Evolutionary conservation across 441 rosid species (phyloP).

Genomic region (Gossypium laxum): DNA sequence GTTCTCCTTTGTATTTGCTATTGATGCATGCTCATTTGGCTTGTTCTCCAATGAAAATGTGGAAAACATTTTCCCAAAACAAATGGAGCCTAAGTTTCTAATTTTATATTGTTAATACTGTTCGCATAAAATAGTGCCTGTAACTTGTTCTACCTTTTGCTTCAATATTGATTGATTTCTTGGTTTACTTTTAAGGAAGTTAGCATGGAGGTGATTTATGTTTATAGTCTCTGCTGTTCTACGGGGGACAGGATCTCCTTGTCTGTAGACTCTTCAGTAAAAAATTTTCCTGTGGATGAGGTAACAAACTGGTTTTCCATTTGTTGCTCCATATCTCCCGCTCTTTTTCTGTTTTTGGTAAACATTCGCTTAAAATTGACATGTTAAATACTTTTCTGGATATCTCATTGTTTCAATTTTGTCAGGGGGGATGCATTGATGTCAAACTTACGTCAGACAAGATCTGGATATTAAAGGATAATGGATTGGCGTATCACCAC

Average conservation of each 20-base stretch:
- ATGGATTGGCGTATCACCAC: constrained; percentile 45
- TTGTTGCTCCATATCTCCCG: background rate
- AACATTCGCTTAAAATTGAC: background rate
- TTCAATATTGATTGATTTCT: constrained; percentile 15
- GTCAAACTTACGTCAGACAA: constrained; percentile 58
- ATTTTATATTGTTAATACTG: background rate
- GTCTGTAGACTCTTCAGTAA: constrained; percentile 41
- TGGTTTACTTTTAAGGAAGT: constrained; percentile 37
- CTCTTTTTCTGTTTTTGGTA: background rate
- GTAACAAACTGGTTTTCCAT: constrained; percentile 26
- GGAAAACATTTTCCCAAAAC: background rate
- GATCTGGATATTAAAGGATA: constrained; percentile 65
- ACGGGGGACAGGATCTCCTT: constrained; percentile 38
- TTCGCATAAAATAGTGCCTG: background rate
- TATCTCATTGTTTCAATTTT: constrained; percentile 20
- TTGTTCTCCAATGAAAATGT: background rate
- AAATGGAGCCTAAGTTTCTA: background rate
- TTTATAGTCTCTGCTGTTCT: constrained; percentile 39
- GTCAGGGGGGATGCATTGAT: constrained; percentile 70
- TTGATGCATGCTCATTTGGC: background rate
- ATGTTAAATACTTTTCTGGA: constrained; percentile 6
- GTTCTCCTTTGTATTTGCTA: background rate
- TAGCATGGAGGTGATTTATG: constrained; percentile 44
- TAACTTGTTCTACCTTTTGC: constrained; percentile 4
- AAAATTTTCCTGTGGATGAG: constrained; percentile 51